Percentiles rank a stretch among this genome's conserved stretches.
Evolutionary conservation across 306 rosid genomes (phyloP).

Genomic region (Vigna nakashimae): DNA sequence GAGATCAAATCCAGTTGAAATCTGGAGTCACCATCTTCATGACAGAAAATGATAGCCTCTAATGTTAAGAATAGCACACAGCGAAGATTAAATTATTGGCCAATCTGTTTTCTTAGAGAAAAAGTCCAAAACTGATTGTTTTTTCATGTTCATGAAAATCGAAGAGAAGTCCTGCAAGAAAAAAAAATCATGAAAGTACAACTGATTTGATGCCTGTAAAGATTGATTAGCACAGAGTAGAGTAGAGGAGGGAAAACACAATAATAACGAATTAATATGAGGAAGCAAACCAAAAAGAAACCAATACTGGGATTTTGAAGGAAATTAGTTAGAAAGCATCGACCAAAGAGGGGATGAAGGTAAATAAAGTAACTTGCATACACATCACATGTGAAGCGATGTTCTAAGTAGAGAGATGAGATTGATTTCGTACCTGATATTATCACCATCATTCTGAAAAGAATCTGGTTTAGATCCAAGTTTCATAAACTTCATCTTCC

Average conservation of each 20-base stretch:
- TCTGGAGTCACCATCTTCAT: constrained; percentile 16
- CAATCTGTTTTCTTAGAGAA: not conserved
- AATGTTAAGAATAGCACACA: constrained; percentile 12
- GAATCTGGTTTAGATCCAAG: constrained; percentile 93
- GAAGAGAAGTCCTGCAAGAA: not conserved
- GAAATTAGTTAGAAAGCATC: constrained; percentile 23
- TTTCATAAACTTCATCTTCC: constrained; percentile 92
- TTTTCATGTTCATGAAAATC: not conserved
- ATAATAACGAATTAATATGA: constrained; percentile 26
- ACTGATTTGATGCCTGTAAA: constrained; percentile 10
- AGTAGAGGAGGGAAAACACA: not conserved
- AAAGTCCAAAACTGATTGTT: constrained; percentile 13
- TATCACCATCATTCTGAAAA: constrained; percentile 81
- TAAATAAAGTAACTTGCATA: constrained; percentile 12
- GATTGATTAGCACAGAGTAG: not conserved
- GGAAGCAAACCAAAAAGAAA: constrained; percentile 25
- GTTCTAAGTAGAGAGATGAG: constrained; percentile 28
- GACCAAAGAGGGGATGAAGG: not conserved
- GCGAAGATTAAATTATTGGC: constrained; percentile 8
- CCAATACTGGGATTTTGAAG: constrained; percentile 3
- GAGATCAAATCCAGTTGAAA: constrained; percentile 1
- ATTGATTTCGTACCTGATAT: constrained; percentile 59
- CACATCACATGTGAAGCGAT: constrained; percentile 12
- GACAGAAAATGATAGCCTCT: constrained; percentile 1
- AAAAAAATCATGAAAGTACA: constrained; percentile 13